Conservation (phyloP, 495 filamentous ascomycete species). For the Lasiosphaeria hispida region DNA sequence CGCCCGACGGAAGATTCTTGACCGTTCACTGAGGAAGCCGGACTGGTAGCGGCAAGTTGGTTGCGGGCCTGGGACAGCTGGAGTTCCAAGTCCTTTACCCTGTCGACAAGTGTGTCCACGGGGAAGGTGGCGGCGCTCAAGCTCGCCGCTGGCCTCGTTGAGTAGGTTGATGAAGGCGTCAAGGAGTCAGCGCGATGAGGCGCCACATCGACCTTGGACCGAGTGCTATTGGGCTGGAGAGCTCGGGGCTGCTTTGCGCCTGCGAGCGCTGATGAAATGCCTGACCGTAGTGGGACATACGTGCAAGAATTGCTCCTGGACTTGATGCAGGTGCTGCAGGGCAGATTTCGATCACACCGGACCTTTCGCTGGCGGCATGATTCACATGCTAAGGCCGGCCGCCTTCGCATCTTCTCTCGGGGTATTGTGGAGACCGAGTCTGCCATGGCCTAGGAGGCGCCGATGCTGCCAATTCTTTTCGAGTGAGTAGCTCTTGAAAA, state of each 20-base stretch:
- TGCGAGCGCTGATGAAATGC: not conserved
- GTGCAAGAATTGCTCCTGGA: constrained; percentile 41
- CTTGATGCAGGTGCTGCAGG: constrained; percentile 48
- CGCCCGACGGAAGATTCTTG: no score
- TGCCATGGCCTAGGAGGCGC: not conserved
- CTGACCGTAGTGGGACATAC: constrained; percentile 33
- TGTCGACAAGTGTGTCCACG: no score
- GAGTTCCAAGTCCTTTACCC: no score
- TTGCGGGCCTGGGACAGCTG: not conserved
- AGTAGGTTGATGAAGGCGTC: no score
- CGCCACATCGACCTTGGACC: no score
- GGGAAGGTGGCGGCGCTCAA: no score
- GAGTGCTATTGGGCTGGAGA: not conserved
- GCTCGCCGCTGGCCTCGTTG: no score
- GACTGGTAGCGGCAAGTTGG: not conserved
- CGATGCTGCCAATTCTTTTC: no score
- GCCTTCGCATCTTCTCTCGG: not conserved
- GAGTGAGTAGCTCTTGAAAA: no score
- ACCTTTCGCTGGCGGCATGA: constrained; percentile 37
- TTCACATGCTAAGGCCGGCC: constrained; percentile 21
- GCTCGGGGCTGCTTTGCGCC: not conserved
- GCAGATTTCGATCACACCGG: constrained; percentile 34
- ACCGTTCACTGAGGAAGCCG: not conserved
- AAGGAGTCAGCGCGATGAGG: no score
- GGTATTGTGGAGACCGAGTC: not conserved